phyloP scores from a whole-genome alignment of 208 protist genomes.

The Trypanosoma congolense region DNA sequence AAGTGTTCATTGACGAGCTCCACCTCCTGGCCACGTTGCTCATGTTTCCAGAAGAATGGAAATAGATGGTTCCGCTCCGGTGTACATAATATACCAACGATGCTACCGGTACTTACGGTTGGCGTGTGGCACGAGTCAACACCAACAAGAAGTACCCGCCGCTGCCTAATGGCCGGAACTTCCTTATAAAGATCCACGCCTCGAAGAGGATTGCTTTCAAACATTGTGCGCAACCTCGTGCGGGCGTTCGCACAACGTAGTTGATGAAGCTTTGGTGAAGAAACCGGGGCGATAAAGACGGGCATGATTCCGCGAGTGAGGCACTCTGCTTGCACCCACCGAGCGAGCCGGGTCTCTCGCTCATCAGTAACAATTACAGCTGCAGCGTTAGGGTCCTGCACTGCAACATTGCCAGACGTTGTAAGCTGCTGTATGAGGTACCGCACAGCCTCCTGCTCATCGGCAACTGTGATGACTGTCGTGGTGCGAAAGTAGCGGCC shows the following conservation, averaged over 20 bases:
- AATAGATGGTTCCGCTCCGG: slow-evolving; percentile 57
- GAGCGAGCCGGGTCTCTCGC: slow-evolving; percentile 45
- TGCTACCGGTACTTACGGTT: slow-evolving; percentile 48
- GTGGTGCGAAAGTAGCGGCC: slow-evolving; percentile 50
- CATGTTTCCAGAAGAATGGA: slow-evolving; percentile 74
- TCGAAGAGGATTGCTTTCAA: slow-evolving; percentile 66
- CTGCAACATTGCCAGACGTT: not conserved
- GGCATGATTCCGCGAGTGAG: slow-evolving; percentile 71
- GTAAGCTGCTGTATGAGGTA: slow-evolving; percentile 48
- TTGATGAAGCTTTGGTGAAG: slow-evolving; percentile 25
- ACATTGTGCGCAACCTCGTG: slow-evolving; percentile 42
- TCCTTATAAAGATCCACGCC: slow-evolving; percentile 58
- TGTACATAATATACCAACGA: slow-evolving; percentile 66
- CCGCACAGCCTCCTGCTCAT: slow-evolving; percentile 53
- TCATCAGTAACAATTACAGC: slow-evolving; percentile 61
- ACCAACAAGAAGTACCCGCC: slow-evolving; percentile 67
- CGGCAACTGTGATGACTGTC: slow-evolving; percentile 29
- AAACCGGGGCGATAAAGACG: slow-evolving; percentile 36
- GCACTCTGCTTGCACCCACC: slow-evolving; percentile 78
- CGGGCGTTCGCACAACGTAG: slow-evolving; percentile 38
- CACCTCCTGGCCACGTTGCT: slow-evolving; percentile 58
- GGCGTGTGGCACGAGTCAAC: slow-evolving; percentile 85
- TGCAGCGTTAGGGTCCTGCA: slow-evolving; percentile 53
- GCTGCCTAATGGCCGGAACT: slow-evolving; percentile 50
- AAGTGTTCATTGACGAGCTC: slow-evolving; percentile 59